phyloP scores from a whole-genome alignment of 208 protist species.

The Leishmania aethiopica region DNA sequence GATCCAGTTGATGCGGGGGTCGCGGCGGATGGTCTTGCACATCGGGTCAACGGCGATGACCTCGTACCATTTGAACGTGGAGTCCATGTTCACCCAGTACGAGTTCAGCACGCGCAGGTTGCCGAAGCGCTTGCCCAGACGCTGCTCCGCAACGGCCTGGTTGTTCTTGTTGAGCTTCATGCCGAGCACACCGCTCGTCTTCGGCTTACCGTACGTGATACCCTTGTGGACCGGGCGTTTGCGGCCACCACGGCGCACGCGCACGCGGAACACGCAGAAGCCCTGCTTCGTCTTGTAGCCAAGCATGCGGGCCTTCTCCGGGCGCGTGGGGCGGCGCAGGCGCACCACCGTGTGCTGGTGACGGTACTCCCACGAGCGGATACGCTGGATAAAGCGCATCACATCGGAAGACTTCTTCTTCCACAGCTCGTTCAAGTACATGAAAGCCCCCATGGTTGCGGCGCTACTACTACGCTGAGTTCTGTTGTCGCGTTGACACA shows the following conservation, averaged over 20 bases:
- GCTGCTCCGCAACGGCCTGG: conserved; percentile 97
- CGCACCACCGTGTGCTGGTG: conserved; percentile 94
- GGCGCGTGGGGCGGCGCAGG: conserved; percentile 96
- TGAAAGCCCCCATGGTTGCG: conserved; percentile 98
- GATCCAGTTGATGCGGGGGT: conserved; percentile 99
- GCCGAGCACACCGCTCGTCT: conserved; percentile 96
- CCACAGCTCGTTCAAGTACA: conserved; percentile 99
- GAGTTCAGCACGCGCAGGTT: conserved; percentile 99
- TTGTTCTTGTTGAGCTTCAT: conserved; percentile 97
- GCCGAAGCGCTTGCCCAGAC: conserved; percentile 95
- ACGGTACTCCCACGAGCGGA: conserved; percentile 99
- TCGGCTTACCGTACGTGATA: conserved; percentile 99
- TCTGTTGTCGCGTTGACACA: neutral
- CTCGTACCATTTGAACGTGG: conserved; percentile 98
- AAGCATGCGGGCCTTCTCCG: conserved; percentile 99
- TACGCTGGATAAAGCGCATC: conserved; percentile 98
- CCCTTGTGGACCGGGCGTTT: conserved; percentile 98
- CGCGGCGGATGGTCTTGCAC: conserved; percentile 97
- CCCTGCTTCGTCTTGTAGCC: conserved; percentile 99
- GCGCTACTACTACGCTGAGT: conserved; percentile 28
- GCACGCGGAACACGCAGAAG: conserved; percentile 99
- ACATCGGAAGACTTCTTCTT: conserved; percentile 99
- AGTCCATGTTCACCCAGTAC: conserved; percentile 99
- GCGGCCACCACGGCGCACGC: conserved; percentile 98
- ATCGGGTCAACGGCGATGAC: conserved; percentile 99